These are phyloP conservation scores for Xylaria multiplex DNA, from an alignment of 2,329 filamentous ascomycete species.

Conservation along the genomic window DNA sequence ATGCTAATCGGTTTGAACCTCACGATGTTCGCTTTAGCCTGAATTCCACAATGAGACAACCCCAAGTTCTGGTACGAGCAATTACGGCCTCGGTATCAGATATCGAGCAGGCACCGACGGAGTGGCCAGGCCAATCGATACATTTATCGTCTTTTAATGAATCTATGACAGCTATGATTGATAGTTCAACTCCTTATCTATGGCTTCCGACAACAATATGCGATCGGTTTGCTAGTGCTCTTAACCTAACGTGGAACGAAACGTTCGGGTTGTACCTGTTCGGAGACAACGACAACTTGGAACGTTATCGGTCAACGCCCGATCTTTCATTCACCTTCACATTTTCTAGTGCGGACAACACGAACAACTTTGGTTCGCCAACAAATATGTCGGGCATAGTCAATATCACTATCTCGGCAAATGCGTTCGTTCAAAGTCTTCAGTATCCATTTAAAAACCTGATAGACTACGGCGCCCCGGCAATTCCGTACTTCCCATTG, in stretches of 20 bases:
- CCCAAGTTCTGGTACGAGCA: slow-evolving; percentile 69
- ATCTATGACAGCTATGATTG: slow-evolving; percentile 65
- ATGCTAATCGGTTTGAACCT: slow-evolving; percentile 67
- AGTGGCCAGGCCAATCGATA: slow-evolving; percentile 54
- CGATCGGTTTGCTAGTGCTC: slow-evolving; percentile 69
- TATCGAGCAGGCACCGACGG: slow-evolving; percentile 46
- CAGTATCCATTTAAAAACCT: slow-evolving; percentile 60
- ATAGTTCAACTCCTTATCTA: slow-evolving; percentile 71
- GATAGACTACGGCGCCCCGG: slow-evolving; percentile 57
- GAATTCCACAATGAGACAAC: slow-evolving; percentile 64
- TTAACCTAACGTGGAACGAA: slow-evolving; percentile 73
- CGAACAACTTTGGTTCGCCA: slow-evolving; percentile 61
- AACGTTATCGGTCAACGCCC: slow-evolving; percentile 55
- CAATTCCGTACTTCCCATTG: slow-evolving; percentile 73
- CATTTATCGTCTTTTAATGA: slow-evolving; percentile 58
- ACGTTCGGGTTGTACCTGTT: slow-evolving; percentile 73
- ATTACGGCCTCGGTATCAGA: slow-evolving; percentile 56
- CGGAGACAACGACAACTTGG: slow-evolving; percentile 64
- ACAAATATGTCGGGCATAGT: slow-evolving; percentile 61
- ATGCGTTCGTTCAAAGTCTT: slow-evolving; percentile 62
- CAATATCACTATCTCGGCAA: slow-evolving; percentile 64
- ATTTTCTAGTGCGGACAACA: slow-evolving; percentile 65
- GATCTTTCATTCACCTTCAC: slow-evolving; percentile 67
- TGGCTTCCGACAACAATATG: slow-evolving; percentile 71
- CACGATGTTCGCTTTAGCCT: slow-evolving; percentile 70